phyloP scores from a whole-genome alignment of 73 alveolate genomes.

The Uronychia binucleata region DNA sequence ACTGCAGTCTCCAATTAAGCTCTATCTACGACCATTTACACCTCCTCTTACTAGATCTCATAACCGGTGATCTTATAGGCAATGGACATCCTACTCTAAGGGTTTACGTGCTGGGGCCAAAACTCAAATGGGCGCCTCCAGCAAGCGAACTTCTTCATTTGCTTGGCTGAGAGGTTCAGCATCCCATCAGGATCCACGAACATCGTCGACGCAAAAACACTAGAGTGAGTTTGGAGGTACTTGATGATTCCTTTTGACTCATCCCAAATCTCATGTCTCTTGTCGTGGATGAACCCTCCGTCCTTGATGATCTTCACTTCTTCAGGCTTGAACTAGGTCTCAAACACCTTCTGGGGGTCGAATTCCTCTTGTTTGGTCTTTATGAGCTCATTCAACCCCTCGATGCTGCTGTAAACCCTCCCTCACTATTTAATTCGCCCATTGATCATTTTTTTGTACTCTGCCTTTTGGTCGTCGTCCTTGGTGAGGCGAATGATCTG shows the following conservation, averaged over 20 bases:
- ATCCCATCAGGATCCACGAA: conserved; percentile 64
- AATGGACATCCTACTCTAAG: conserved; percentile 31
- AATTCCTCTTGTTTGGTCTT: conserved; percentile 1
- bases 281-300: conserved; percentile 51
- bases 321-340: conserved; percentile 12
- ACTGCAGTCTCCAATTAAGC: conserved; percentile 62
- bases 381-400: conserved; percentile 12
- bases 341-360: not conserved
- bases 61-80: conserved; percentile 59
- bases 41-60: conserved; percentile 52
- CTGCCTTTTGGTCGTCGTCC: conserved; percentile 28
- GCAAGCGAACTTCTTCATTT: conserved; percentile 21
- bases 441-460: conserved; percentile 10
- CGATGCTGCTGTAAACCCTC: conserved; percentile 1
- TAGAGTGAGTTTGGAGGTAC: not conserved
- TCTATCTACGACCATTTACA: not conserved
- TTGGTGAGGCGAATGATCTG: conserved; percentile 27
- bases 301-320: conserved; percentile 42
- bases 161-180: conserved; percentile 47
- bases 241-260: conserved; percentile 46
- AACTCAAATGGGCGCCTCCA: conserved; percentile 60
- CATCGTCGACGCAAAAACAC: conserved; percentile 34
- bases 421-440: conserved; percentile 10
- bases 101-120: not conserved
- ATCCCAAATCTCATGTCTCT: conserved; percentile 46